A percentile compares a stretch with the other conserved stretches of the same genome.
Conservation (phyloP, 2,329 filamentous ascomycete genomes). For the Arthrinium phaeospermum region DNA sequence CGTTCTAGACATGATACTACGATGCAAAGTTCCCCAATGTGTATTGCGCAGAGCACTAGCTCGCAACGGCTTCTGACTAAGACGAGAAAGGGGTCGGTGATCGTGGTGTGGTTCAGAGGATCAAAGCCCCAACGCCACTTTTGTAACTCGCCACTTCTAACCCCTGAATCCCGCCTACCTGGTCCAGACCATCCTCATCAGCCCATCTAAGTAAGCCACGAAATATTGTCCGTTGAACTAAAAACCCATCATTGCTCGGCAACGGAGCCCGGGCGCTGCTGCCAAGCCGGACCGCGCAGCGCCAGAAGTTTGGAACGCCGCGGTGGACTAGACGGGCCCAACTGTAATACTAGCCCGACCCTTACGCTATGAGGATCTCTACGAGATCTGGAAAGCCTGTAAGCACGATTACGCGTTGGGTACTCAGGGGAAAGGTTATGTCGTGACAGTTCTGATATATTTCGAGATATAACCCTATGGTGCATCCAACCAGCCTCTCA, state of each 20-base stretch:
- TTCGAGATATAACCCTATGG: no score
- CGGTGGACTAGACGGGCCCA: background rate
- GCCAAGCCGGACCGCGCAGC: background rate
- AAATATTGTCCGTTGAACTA: background rate
- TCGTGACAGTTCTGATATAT: no score
- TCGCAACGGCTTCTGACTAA: background rate
- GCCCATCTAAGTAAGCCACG: background rate
- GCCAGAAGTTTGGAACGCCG: background rate
- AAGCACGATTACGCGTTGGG: no score
- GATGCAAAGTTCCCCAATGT: background rate
- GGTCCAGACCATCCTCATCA: background rate
- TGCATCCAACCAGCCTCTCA: no score
- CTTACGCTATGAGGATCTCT: background rate
- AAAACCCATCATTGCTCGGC: background rate
- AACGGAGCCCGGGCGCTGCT: background rate
- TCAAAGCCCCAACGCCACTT: background rate
- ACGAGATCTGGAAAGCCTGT: no score
- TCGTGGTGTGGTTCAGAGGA: background rate
- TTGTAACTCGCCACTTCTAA: background rate
- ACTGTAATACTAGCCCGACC: background rate
- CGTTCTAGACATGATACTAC: background rate
- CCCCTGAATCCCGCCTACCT: background rate
- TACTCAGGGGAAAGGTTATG: no score
- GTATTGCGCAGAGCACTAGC: background rate
- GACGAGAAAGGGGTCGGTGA: background rate